Percentiles rank a stretch among this genome's conserved stretches.
Conservation (phyloP, 352 stramenopile genomes). For the Phytophthora melonis region DNA sequence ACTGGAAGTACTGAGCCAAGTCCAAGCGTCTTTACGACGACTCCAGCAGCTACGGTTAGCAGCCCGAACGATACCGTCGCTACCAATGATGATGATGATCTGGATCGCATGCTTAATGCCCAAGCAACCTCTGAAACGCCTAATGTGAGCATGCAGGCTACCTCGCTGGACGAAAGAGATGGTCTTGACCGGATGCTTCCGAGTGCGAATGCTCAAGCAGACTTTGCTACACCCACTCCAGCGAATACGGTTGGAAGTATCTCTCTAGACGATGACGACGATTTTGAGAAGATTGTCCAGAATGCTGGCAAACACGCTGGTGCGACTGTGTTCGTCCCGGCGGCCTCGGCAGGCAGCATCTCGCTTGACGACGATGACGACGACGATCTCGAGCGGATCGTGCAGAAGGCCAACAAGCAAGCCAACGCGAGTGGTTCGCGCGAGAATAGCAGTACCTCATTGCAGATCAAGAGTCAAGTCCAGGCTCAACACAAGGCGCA, state of each 20-base stretch:
- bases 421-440: constrained; percentile 44
- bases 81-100: constrained; percentile 12
- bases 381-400: constrained; percentile 69
- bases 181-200: constrained; percentile 28
- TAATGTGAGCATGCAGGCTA: background rate
- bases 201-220: constrained; percentile 1
- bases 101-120: constrained; percentile 15
- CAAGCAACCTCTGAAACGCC: background rate
- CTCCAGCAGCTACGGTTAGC: constrained; percentile 1
- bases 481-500: constrained; percentile 36
- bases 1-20: constrained; percentile 8
- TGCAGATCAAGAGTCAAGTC: constrained; percentile 75
- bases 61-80: background rate
- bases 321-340: constrained; percentile 4
- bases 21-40: constrained; percentile 1
- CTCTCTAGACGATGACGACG: constrained; percentile 35
- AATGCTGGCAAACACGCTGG: constrained; percentile 4
- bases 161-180: constrained; percentile 19
- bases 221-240: background rate
- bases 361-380: constrained; percentile 61
- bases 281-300: constrained; percentile 33
- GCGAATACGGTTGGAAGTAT: background rate
- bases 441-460: constrained; percentile 64
- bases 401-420: constrained; percentile 63
- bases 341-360: constrained; percentile 24